A percentile compares a stretch with the other conserved stretches of the same genome.
Evolutionary conservation across 306 rosid species (phyloP).

Genomic region (Lotus japonicus): DNA sequence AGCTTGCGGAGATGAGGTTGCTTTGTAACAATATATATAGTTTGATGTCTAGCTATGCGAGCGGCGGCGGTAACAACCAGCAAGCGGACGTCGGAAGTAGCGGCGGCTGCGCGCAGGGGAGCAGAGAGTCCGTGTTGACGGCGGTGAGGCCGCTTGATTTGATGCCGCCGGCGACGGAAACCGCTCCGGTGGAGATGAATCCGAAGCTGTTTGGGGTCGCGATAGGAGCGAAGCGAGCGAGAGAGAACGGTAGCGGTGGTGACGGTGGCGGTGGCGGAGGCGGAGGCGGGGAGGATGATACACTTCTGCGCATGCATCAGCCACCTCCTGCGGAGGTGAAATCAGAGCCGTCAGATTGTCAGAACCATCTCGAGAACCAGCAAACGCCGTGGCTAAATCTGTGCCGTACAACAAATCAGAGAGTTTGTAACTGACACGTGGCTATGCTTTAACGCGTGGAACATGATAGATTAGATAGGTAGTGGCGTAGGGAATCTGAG

Average conservation of each 20-base stretch:
- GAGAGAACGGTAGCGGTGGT: slow-evolving; percentile 30
- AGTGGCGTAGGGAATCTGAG: slow-evolving; percentile 27
- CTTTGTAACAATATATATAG: slow-evolving; percentile 65
- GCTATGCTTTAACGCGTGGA: not conserved
- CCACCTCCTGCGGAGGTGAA: slow-evolving; percentile 30
- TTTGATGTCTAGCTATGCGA: slow-evolving; percentile 56
- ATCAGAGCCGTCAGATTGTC: slow-evolving; percentile 53
- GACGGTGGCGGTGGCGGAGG: not conserved
- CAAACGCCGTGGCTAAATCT: slow-evolving; percentile 52
- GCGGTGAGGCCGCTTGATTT: slow-evolving; percentile 45
- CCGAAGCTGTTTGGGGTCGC: slow-evolving; percentile 68
- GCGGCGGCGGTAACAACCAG: not conserved
- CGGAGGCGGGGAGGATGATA: slow-evolving; percentile 32
- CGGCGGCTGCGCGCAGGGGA: slow-evolving; percentile 22
- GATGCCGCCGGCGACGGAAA: slow-evolving; percentile 50
- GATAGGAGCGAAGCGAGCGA: slow-evolving; percentile 52
- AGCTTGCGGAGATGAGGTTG: slow-evolving; percentile 64
- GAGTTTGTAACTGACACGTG: slow-evolving; percentile 48
- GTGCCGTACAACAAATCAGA: slow-evolving; percentile 39
- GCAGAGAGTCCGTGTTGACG: slow-evolving; percentile 29
- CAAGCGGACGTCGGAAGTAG: slow-evolving; percentile 25
- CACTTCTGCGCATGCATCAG: slow-evolving; percentile 38
- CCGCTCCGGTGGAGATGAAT: slow-evolving; percentile 20
- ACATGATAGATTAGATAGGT: slow-evolving; percentile 1
- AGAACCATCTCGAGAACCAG: slow-evolving; percentile 22